A percentile compares a stretch with the other conserved stretches of the same genome.
Evolutionary conservation across 2,329 filamentous ascomycete species (phyloP).

Genomic region (Aphanoascus verrucosus): DNA sequence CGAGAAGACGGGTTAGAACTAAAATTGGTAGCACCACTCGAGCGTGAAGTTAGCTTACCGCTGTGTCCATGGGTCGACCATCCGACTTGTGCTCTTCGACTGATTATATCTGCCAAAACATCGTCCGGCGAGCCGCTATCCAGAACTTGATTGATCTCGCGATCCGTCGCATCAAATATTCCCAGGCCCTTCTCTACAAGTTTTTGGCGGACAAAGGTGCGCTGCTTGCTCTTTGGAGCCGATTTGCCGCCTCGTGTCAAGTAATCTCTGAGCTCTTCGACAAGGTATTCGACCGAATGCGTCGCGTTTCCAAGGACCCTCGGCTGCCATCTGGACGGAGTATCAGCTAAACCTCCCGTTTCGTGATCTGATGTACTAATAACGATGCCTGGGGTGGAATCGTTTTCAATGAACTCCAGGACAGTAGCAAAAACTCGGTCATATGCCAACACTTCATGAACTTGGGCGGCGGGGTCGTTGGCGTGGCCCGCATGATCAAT

Average conservation of each 20-base stretch:
- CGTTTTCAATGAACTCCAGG: conserved; percentile 69
- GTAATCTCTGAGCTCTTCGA: conserved; percentile 50
- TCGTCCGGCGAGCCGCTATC: conserved; percentile 44
- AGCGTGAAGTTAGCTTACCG: conserved; percentile 23
- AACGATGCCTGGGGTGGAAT: conserved; percentile 61
- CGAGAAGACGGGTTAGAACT: neutral
- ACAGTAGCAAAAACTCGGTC: conserved; percentile 77
- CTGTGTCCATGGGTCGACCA: conserved; percentile 93
- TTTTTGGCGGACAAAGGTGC: conserved; percentile 54
- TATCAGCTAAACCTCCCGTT: conserved; percentile 76
- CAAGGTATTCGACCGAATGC: conserved; percentile 60
- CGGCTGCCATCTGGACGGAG: conserved; percentile 71
- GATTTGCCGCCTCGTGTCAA: conserved; percentile 36
- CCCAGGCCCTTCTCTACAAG: conserved; percentile 64
- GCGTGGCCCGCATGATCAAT: conserved; percentile 91
- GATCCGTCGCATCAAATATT: conserved; percentile 58
- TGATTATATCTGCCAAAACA: conserved; percentile 73
- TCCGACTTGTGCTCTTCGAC: conserved; percentile 74
- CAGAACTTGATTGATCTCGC: conserved; percentile 59
- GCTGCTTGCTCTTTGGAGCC: conserved; percentile 39
- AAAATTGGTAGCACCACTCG: neutral
- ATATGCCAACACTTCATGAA: conserved; percentile 89
- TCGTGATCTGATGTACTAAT: conserved; percentile 93
- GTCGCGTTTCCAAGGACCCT: conserved; percentile 69
- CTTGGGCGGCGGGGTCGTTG: conserved; percentile 74